phyloP scores from a whole-genome alignment of 768 basidiomycete genomes.

The Dictyophora rubrovolvata region DNA sequence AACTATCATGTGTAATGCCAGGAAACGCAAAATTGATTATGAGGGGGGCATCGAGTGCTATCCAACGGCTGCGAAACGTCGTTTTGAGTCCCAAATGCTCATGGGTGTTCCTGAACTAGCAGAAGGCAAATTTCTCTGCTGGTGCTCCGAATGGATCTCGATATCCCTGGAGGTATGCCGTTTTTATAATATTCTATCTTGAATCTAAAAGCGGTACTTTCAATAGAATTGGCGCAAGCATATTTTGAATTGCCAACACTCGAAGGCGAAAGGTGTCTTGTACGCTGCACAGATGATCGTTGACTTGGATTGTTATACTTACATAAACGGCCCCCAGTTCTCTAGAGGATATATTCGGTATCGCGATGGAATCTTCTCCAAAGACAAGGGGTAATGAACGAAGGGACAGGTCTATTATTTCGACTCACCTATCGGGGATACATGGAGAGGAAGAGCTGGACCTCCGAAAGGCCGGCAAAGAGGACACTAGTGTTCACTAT shows the following conservation, averaged over 20 bases:
- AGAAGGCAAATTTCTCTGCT: background rate
- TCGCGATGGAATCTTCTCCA: background rate
- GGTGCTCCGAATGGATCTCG: slow-evolving; percentile 3
- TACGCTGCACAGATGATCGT: background rate
- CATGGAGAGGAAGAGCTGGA: background rate
- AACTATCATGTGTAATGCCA: background rate
- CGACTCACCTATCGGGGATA: background rate
- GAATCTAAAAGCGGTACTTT: background rate
- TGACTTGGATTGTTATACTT: background rate
- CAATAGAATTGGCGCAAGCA: background rate
- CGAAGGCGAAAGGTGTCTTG: background rate
- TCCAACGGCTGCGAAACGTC: slow-evolving; percentile 1
- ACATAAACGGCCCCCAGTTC: background rate
- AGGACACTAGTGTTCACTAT: background rate
- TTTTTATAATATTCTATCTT: background rate
- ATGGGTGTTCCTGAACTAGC: background rate
- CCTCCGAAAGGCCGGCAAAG: background rate
- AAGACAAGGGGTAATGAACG: background rate
- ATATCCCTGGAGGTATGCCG: background rate
- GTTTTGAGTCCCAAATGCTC: background rate
- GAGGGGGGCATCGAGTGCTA: slow-evolving; percentile 1
- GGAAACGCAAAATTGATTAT: slow-evolving; percentile 5
- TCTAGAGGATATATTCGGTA: background rate
- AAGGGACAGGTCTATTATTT: background rate
- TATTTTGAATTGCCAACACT: background rate